A percentile compares a stretch with the other conserved stretches of the same genome.
phyloP scores from a whole-genome alignment of 225 moss, liverwort and hornwort species.

The Climacium dendroides region DNA sequence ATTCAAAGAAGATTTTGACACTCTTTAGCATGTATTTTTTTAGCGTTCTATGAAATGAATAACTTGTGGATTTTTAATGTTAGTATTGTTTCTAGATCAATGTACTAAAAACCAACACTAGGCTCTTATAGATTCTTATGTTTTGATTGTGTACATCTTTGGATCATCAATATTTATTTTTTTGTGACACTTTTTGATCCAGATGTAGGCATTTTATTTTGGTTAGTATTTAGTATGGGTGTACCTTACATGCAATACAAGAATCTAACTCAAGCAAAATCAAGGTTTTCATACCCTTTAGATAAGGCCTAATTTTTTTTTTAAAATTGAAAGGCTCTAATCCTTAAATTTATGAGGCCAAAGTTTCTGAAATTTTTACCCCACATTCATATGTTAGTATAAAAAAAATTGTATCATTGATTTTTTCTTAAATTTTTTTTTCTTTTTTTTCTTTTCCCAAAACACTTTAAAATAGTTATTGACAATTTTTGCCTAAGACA shows the following conservation, averaged over 20 bases:
- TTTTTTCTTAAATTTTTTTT: neutral
- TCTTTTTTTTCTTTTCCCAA: neutral
- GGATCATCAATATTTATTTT: neutral
- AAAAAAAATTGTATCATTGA: accelerated
- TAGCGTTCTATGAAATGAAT: accelerated
- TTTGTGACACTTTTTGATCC: neutral
- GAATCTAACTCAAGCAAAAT: neutral
- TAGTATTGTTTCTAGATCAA: neutral
- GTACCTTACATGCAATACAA: neutral
- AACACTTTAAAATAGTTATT: neutral
- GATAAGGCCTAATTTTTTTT: accelerated
- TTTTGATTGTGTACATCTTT: neutral
- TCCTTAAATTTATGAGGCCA: neutral
- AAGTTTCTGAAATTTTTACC: neutral
- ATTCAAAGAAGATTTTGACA: no score
- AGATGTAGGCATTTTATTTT: neutral
- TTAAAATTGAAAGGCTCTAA: neutral
- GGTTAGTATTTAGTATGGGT: neutral
- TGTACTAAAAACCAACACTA: neutral
- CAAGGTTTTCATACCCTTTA: neutral
- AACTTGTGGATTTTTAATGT: neutral
- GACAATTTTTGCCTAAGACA: neutral
- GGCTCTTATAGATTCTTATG: neutral
- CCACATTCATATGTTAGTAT: neutral
- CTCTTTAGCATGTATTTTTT: neutral